A percentile compares a stretch with the other conserved stretches of the same genome.
phyloP scores from a whole-genome alignment of 805 yeast genomes.

The Nematodospora valgi region DNA sequence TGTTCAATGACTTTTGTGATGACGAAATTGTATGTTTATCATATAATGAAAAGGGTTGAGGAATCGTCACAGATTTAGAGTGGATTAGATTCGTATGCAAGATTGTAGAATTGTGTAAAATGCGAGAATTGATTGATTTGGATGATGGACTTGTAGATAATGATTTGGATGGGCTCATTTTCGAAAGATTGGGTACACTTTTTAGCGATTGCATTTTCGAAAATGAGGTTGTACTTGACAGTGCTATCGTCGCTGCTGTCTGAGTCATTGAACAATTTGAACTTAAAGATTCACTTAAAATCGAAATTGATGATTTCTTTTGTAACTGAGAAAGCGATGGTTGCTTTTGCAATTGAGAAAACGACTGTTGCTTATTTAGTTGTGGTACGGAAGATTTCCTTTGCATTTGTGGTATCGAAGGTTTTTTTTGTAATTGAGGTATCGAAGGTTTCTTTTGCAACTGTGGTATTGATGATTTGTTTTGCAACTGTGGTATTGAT shows the following conservation, averaged over 20 bases:
- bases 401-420: constrained; percentile 12
- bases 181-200: constrained; percentile 5
- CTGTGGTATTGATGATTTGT: constrained; percentile 11
- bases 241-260: neutral
- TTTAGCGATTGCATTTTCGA: neutral
- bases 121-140: neutral
- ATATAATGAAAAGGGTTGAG: constrained; percentile 28
- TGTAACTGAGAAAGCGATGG: constrained; percentile 8
- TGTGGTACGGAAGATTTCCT: constrained; percentile 13
- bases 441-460: constrained; percentile 12
- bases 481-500: constrained; percentile 15
- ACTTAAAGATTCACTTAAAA: neutral
- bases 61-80: constrained; percentile 17
- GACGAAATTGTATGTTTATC: constrained; percentile 41
- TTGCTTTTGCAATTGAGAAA: neutral
- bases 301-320: constrained; percentile 12
- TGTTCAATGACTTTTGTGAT: constrained; percentile 34
- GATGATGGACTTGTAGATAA: constrained; percentile 5
- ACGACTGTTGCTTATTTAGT: constrained; percentile 10
- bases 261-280: constrained; percentile 10
- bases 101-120: constrained; percentile 7
- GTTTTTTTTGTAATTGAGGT: constrained; percentile 13
- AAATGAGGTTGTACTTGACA: neutral
- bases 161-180: constrained; percentile 9
- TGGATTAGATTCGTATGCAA: constrained; percentile 1